These are phyloP conservation scores for Corymbia maculata DNA, from an alignment of 345 rosid genomes.

Conservation along the genomic window DNA sequence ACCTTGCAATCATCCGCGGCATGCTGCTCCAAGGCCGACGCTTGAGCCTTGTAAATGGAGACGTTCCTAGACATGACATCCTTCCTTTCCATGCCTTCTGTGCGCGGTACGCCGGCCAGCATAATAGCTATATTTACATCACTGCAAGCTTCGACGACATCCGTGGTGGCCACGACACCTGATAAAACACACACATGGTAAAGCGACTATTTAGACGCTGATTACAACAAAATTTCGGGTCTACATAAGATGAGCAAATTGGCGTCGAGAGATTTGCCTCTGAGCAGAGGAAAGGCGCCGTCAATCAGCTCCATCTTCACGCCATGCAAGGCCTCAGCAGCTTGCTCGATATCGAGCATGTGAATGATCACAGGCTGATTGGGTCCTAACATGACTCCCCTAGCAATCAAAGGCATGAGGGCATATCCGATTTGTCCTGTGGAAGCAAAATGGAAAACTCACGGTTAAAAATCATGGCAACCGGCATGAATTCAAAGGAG, in stretches of 20 bases:
- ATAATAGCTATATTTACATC: slow-evolving; percentile 55
- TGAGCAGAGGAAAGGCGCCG: slow-evolving; percentile 79
- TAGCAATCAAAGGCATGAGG: slow-evolving; percentile 83
- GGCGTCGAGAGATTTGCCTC: slow-evolving; percentile 10
- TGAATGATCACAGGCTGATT: slow-evolving; percentile 78
- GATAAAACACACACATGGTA: neutral
- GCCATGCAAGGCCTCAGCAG: slow-evolving; percentile 54
- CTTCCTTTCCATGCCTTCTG: slow-evolving; percentile 73
- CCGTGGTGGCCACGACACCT: slow-evolving; percentile 76
- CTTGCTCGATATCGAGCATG: slow-evolving; percentile 68
- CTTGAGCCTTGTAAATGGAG: slow-evolving; percentile 72
- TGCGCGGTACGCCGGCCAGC: slow-evolving; percentile 62
- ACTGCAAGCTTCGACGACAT: slow-evolving; percentile 56
- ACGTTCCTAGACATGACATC: slow-evolving; percentile 60
- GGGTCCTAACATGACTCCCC: slow-evolving; percentile 71
- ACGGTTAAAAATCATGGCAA: neutral
- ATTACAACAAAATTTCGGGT: neutral
- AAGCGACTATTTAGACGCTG: neutral
- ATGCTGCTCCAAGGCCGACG: slow-evolving; percentile 61
- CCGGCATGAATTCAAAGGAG: neutral
- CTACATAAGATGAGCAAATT: neutral
- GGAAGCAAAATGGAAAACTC: neutral
- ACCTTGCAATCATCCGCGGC: slow-evolving; percentile 82
- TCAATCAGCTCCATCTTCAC: slow-evolving; percentile 76
- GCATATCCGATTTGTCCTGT: slow-evolving; percentile 93